These are phyloP conservation scores for Polyplosphaeria fusca DNA, from an alignment of 495 filamentous ascomycete genomes.

Conservation along the genomic window DNA sequence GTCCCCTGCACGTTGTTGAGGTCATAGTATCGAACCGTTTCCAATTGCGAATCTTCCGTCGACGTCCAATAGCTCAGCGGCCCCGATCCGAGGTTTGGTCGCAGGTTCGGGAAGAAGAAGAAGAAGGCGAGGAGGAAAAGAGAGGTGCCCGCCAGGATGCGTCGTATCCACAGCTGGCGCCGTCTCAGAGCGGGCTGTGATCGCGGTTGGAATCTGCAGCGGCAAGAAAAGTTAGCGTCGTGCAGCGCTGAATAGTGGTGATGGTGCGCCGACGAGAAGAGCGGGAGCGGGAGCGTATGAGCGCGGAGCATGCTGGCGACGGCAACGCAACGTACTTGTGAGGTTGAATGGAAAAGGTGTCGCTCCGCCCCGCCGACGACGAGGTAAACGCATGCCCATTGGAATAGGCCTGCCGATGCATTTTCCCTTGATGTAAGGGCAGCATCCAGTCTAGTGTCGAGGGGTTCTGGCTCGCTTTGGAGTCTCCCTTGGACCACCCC, in stretches of 20 bases:
- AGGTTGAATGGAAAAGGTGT: conserved; percentile 81
- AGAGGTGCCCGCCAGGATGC: conserved; percentile 47
- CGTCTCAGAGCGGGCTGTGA: conserved; percentile 73
- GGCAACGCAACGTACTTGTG: conserved; percentile 62
- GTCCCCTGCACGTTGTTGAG: conserved; percentile 85
- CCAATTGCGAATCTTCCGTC: conserved; percentile 70
- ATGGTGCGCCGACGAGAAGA: conserved; percentile 2
- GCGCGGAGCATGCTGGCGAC: conserved; percentile 4
- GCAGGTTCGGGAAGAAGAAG: conserved; percentile 66
- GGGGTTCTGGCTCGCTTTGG: conserved; percentile 8
- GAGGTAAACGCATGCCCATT: conserved; percentile 74
- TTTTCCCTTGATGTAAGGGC: conserved; percentile 48
- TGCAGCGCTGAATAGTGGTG: conserved; percentile 15
- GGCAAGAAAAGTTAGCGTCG: conserved; percentile 26
- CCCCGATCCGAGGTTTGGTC: conserved; percentile 61
- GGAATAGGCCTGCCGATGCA: conserved; percentile 63
- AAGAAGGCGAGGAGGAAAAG: conserved; percentile 61
- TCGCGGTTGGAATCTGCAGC: conserved; percentile 78
- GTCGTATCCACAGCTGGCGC: conserved; percentile 63
- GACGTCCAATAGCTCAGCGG: conserved; percentile 67
- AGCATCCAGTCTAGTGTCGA: conserved; percentile 32
- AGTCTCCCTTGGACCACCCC: conserved; percentile 33
- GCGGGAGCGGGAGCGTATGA: background rate
- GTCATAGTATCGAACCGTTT: conserved; percentile 96
- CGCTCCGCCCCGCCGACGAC: conserved; percentile 47